These are phyloP conservation scores for Mortierella sp. DNA, from an alignment of 371 early-diverging fungal species.

Conservation along the genomic window DNA sequence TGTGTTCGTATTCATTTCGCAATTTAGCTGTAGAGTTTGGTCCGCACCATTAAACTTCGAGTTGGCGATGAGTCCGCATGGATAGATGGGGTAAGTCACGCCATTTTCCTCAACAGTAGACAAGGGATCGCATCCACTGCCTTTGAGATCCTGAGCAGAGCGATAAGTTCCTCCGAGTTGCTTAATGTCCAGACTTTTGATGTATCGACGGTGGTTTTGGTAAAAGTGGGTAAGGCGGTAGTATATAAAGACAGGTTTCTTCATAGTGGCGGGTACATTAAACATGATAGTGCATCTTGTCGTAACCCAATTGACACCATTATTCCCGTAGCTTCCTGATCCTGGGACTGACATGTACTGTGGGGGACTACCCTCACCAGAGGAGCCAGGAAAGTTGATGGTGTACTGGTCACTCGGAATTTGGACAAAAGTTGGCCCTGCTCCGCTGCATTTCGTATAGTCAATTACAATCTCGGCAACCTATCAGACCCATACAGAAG, in stretches of 20 bases:
- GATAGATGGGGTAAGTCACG: slow-evolving; percentile 76
- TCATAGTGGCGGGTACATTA: slow-evolving; percentile 73
- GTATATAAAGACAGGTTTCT: slow-evolving; percentile 90
- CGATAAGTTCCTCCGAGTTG: slow-evolving; percentile 85
- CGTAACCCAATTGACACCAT: slow-evolving; percentile 38
- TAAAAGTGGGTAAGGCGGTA: slow-evolving; percentile 97
- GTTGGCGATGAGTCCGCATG: slow-evolving; percentile 98
- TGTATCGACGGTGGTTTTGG: slow-evolving; percentile 97
- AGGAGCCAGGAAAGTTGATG: slow-evolving; percentile 54
- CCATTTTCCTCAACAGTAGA: slow-evolving; percentile 33
- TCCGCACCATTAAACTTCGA: slow-evolving; percentile 78
- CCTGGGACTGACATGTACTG: slow-evolving; percentile 32
- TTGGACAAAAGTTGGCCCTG: slow-evolving; percentile 18
- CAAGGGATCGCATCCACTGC: slow-evolving; percentile 36
- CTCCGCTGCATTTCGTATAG: slow-evolving; percentile 85
- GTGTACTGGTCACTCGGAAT: slow-evolving; percentile 53
- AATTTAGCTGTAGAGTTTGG: background rate
- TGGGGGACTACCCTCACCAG: slow-evolving; percentile 32
- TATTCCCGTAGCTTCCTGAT: background rate
- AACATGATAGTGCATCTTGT: slow-evolving; percentile 84
- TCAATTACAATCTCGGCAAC: slow-evolving; percentile 88
- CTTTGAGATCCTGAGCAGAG: slow-evolving; percentile 31
- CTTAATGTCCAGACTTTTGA: slow-evolving; percentile 86
- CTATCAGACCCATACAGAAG: slow-evolving; percentile 39
- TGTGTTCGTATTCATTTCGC: background rate